Evolutionary conservation across 495 filamentous ascomycete species (phyloP), one percentile per base, ranked within the genome.

Genomic region (Penicillium coprophilum): DNA sequence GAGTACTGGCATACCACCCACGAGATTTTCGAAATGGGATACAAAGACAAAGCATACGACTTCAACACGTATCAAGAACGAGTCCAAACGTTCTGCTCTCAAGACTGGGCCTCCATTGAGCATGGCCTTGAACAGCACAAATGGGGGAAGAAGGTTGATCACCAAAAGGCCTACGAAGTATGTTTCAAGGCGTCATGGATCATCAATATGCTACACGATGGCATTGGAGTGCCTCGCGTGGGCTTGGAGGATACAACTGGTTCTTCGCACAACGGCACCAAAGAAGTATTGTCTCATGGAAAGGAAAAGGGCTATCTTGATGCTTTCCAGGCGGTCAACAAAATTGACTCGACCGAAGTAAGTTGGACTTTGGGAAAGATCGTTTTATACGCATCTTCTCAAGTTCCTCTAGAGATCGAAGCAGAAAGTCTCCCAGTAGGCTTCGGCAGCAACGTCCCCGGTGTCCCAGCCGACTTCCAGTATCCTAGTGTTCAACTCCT

Each of bases 1-100:
- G 94, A 99, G 67, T 99, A 96, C 67, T 99, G 94, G 94, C 94
- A 99, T 73, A 96, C 93, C 0, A 99, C 94, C 0, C 93, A 97
- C 64, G 91, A 95, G 46, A 85, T 97, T 1, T 97, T 97, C 63
- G 88, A 91, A 57, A 85, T 85, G 67, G 85, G 84, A 27, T 81
- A 89, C 63, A 87, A 87, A 50, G 88, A 95, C 59, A 89, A 88
- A 60, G 84, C 88, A 0, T 97, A 97, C 71, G 94, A 97, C 60
- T 94, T 96, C 61, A 82, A 87, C 32, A 91, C 88, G 0, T 99
- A 97, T 64, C 93, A 97, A 60, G 75, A 87, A 56, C 83, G 87
- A 24, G 95, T 99, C 5, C 79, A 85, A 54, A 82, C 89, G 6
- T 97, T 94, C 60, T 99, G 94, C 66, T 85, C 82, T 19, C 87